Evolutionary conservation across 2,329 filamentous ascomycete species (phyloP).

Genomic region (Diaporthe ampelina): DNA sequence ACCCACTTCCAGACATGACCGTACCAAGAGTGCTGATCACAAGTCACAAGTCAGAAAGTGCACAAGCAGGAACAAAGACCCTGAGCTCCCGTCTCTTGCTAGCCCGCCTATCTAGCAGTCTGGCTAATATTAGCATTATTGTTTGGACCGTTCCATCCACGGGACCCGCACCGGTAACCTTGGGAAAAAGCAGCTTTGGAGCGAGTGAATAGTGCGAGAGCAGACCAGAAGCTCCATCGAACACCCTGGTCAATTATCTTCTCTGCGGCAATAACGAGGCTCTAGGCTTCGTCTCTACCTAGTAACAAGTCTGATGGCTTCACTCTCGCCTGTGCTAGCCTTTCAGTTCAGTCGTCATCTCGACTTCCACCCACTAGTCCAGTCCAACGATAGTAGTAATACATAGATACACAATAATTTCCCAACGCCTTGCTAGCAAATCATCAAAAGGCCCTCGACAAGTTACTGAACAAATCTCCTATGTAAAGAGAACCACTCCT

Average conservation of each 20-base stretch:
- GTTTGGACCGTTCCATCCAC: not conserved
- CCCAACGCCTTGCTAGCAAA: conserved; percentile 42
- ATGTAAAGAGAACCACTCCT: not conserved
- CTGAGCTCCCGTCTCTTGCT: not conserved
- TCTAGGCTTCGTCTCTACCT: not conserved
- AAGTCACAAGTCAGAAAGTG: not conserved
- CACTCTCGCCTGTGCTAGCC: not conserved
- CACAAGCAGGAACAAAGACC: not conserved
- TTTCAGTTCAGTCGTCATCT: not conserved
- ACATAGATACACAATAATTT: conserved; percentile 32
- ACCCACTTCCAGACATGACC: conserved; percentile 21
- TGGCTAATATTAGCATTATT: not conserved
- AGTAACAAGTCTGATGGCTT: not conserved
- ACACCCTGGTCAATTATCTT: conserved; percentile 29
- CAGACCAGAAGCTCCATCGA: not conserved
- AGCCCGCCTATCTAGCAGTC: not conserved
- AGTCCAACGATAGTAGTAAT: conserved; percentile 16
- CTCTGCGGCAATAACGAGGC: conserved; percentile 6
- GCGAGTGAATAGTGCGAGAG: not conserved
- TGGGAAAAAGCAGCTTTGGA: conserved; percentile 1
- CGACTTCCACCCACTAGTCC: not conserved
- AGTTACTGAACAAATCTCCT: not conserved
- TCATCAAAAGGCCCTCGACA: conserved; percentile 9
- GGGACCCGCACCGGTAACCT: not conserved
- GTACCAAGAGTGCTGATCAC: not conserved